Conservation (phyloP, 371 early-diverging fungal genomes). For the Rhizomucor miehei region DNA sequence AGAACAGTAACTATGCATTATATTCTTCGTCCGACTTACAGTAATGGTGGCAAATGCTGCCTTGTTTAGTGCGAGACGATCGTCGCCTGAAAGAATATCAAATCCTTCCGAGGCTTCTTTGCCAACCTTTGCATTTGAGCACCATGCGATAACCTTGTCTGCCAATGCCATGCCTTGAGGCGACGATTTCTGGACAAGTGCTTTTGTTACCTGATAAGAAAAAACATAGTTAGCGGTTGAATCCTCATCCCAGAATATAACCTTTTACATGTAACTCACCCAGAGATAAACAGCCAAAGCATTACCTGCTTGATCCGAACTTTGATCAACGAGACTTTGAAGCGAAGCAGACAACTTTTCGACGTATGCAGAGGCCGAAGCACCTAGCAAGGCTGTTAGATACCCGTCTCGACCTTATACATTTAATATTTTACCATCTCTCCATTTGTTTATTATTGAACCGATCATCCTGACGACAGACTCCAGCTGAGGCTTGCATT, state of each 20-base stretch:
- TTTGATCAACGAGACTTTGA: constrained; percentile 21
- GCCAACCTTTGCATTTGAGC: constrained; percentile 43
- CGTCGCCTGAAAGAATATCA: constrained; percentile 65
- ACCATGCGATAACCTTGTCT: constrained; percentile 56
- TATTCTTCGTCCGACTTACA: constrained; percentile 29
- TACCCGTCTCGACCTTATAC: neutral
- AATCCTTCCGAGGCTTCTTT: constrained; percentile 65
- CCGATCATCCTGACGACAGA: constrained; percentile 53
- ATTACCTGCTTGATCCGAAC: constrained; percentile 8
- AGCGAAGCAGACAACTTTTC: constrained; percentile 18
- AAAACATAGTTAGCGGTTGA: constrained; percentile 1
- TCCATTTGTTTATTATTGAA: constrained; percentile 62
- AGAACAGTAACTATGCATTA: neutral
- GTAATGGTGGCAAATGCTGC: constrained; percentile 65
- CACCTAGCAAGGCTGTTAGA: constrained; percentile 15
- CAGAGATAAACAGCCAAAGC: constrained; percentile 40
- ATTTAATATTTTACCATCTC: constrained; percentile 31
- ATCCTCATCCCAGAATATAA: neutral
- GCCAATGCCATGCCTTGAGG: constrained; percentile 59
- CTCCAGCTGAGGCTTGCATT: constrained; percentile 30
- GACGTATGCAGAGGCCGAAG: constrained; percentile 31
- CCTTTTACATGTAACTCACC: constrained; percentile 27
- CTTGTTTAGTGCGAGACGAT: constrained; percentile 66
- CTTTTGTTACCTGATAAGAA: constrained; percentile 57
- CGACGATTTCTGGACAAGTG: constrained; percentile 56